Evolutionary conservation across 345 rosid species (phyloP), one percentile per base, ranked within the genome.

Genomic region (Eutrema japonicum): DNA sequence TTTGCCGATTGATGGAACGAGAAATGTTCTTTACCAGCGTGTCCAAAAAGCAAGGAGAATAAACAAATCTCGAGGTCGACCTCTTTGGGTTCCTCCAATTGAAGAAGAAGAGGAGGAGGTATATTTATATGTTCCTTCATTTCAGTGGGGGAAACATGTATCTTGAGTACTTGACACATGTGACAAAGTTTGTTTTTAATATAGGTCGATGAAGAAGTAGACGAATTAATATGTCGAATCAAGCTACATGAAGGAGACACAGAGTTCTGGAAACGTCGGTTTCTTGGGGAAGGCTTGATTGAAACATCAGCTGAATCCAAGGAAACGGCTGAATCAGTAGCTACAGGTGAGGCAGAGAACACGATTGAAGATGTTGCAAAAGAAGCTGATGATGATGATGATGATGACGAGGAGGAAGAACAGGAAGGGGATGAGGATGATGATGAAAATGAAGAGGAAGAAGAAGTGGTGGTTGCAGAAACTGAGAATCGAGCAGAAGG

Each of bases 41-140:
- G 98, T 94, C 33, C 98, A 94, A 72, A 94, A 94, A 75, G 97
- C 97, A 72, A 89, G 98, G 83, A 87, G 98, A 79, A 91, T 94
- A 65, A 94, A 94, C 82, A 96, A 94, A 38, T 94, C 98, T 50
- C 97, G 97, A 37, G 97, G 97, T 47, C 83, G 97, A 46, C 98
- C 98, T 42, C 97, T 94, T 46, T 94, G 98, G 98, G 96, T 94
- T 76, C 98, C 96, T 80, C 98, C 96, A 16, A 85, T 94, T 26
- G 93, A 89, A 78, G 98, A 91, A 82, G 91, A 89, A 38, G 95
- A 91, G 67, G 98, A 94, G 68, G 97, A 91, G 98, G 98, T 90
- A 64, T 64, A 49, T 61, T 50, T 36, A 45, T 40, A 45, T 40
- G 46, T 53, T 68, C 55, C 48, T 41, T 32, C 53, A 16, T 81